Base-by-base conservation (phyloP, 306 rosid genomes). In the Dryas drummondii region DNA sequence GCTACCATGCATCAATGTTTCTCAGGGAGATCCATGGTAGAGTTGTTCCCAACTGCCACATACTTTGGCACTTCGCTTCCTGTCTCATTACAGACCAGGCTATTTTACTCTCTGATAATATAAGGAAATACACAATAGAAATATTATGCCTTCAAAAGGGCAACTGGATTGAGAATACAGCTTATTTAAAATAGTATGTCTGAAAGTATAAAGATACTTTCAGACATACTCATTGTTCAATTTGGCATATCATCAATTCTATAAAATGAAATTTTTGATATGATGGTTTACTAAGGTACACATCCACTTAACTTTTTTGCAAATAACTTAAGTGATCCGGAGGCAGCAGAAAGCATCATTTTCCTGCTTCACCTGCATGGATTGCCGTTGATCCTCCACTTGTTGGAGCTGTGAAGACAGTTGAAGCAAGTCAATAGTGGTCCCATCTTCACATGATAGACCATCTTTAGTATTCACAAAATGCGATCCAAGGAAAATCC, bases 381-480 rank as follows among this genome's bases (percentile, higher is more conserved):
- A 83, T 60, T 87, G 90, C 73, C 90, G 82, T 72, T 90, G 90
- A 81, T 87, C 88, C 84, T 89, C 94, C 4, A 91, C 96, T 50
- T 87, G 93, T 56, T 90, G 96, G 72, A 94, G 96, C 85, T 94
- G 94, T 2, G 94, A 88, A 11, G 97, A 94, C 62, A 94, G 84
- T 58, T 90, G 97, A 76, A 94, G 87, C 86, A 90, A 82, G 85
- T 91, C 86, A 14, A 94, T 82, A 41, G 98, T 94, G 14, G 91
- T 84, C 22, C 86, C 82, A 64, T 82, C 86, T 79, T 80, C 84
- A 74, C 82, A 64, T 22, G 92, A 74, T 68, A 89, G 81, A 55
- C 74, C 68, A 76, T 79, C 78, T 45, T 84, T 88, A 64, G 82
- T 68, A 50, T 87, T 81, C 32, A 79, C 13, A 71, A 84, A 80